Evolutionary conservation across 768 basidiomycete genomes (phyloP).

Genomic region (Collybia sordida): DNA sequence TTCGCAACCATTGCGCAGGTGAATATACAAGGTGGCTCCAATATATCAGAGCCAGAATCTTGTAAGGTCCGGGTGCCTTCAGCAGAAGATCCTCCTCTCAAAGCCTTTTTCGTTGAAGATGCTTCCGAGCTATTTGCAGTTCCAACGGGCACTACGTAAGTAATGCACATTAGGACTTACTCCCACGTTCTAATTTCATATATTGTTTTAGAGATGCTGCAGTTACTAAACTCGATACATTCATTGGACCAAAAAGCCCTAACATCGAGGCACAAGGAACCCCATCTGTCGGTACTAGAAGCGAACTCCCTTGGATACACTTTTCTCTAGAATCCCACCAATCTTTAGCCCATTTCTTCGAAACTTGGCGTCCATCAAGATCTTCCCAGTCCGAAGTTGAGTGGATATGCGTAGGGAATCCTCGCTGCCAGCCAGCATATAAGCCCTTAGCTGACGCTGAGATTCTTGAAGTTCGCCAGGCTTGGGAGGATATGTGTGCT

Average conservation of each 20-base stretch:
- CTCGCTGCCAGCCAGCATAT: background rate
- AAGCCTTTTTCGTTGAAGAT: too few species aligned
- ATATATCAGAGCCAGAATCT: too few species aligned
- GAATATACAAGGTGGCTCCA: too few species aligned
- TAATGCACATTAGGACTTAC: too few species aligned
- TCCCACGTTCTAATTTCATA: too few species aligned
- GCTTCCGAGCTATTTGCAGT: too few species aligned
- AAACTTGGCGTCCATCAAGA: slow-evolving; percentile 6
- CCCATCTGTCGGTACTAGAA: too few species aligned
- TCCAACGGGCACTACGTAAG: too few species aligned
- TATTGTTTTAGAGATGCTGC: too few species aligned
- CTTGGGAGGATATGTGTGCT: slow-evolving; percentile 6
- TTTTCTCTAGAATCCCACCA: slow-evolving; percentile 4
- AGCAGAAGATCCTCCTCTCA: too few species aligned
- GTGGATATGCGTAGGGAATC: slow-evolving; percentile 5
- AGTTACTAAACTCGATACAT: background rate
- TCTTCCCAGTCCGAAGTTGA: slow-evolving; percentile 2
- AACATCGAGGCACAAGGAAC: background rate
- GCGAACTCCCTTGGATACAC: slow-evolving; percentile 5
- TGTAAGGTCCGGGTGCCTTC: too few species aligned
- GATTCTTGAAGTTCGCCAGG: slow-evolving; percentile 1
- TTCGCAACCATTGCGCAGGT: background rate
- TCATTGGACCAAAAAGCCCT: background rate
- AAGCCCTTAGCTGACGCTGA: background rate
- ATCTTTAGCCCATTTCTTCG: slow-evolving; percentile 1